phyloP scores from a whole-genome alignment of 169 alveolate species.

The Plasmodium fragile region DNA sequence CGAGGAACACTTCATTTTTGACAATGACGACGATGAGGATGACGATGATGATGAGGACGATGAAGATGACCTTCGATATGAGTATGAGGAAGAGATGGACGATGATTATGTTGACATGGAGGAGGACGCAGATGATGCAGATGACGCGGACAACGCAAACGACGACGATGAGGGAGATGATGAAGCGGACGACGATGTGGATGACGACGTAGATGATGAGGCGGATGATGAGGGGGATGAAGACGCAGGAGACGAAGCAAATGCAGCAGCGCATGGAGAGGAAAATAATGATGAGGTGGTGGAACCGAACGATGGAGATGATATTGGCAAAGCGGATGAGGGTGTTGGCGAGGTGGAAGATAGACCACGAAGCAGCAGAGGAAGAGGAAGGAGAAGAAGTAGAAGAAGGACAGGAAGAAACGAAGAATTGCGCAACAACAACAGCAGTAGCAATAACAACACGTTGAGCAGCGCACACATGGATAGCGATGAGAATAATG shows the following conservation, averaged over 20 bases:
- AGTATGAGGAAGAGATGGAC: slow-evolving; percentile 75
- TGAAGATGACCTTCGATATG: slow-evolving; percentile 61
- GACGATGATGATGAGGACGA: slow-evolving; percentile 73
- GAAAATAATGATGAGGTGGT: not conserved
- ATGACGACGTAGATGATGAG: not conserved
- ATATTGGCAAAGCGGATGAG: not conserved
- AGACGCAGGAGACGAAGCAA: not conserved
- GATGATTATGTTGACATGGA: slow-evolving; percentile 56
- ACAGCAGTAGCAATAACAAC: not conserved
- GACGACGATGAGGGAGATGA: slow-evolving; percentile 2
- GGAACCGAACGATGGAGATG: not conserved
- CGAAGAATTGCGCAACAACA: not conserved
- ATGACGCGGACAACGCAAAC: not conserved
- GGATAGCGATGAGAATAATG: not conserved
- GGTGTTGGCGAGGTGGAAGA: not conserved
- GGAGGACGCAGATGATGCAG: not conserved
- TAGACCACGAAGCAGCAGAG: not conserved
- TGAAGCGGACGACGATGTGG: not conserved
- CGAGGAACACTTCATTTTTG: slow-evolving; percentile 57
- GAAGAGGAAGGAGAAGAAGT: slow-evolving; percentile 5
- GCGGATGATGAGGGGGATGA: slow-evolving; percentile 11
- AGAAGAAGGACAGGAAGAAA: slow-evolving; percentile 34
- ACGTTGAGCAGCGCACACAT: not conserved
- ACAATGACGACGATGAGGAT: slow-evolving; percentile 42
- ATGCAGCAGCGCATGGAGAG: slow-evolving; percentile 1